Conservation (phyloP, 73 alveolate genomes). For the Breviolum minutum region DNA sequence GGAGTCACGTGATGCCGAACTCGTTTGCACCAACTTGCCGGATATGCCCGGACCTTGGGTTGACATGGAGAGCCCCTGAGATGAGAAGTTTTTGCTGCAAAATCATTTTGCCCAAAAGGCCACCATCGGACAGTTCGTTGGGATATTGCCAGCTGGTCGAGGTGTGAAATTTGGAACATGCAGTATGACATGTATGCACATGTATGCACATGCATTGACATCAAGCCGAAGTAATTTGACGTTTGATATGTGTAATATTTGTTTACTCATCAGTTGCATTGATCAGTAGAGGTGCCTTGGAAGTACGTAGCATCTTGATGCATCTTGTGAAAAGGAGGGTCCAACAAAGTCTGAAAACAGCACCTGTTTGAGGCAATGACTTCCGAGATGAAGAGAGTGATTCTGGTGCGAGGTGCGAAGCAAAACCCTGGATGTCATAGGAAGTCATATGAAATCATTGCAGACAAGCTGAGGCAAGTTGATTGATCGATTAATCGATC, state of each 20-base stretch:
- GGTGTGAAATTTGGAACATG: neutral
- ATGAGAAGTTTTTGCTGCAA: neutral
- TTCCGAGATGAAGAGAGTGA: slow-evolving; percentile 70
- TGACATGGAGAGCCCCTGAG: no score
- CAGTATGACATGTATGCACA: neutral
- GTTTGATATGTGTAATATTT: no score
- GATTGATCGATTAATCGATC: no score
- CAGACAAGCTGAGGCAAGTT: no score
- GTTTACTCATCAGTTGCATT: no score
- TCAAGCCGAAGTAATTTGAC: no score
- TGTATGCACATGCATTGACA: no score
- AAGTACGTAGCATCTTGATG: no score
- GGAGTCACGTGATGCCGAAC: slow-evolving; percentile 85
- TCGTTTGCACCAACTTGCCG: slow-evolving; percentile 86
- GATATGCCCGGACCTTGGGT: slow-evolving; percentile 43
- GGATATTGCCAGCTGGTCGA: slow-evolving; percentile 90
- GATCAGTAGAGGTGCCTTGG: no score
- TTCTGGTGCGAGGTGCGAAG: slow-evolving; percentile 62
- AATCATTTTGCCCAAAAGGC: slow-evolving; percentile 9
- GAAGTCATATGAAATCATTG: no score
- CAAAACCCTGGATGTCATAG: neutral
- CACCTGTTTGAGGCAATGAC: slow-evolving; percentile 58
- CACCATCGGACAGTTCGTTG: slow-evolving; percentile 92
- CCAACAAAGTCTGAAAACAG: no score
- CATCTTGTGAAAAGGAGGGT: no score